Conservation (phyloP, 179 eudicot genomes). For the Dionaea muscipula region DNA sequence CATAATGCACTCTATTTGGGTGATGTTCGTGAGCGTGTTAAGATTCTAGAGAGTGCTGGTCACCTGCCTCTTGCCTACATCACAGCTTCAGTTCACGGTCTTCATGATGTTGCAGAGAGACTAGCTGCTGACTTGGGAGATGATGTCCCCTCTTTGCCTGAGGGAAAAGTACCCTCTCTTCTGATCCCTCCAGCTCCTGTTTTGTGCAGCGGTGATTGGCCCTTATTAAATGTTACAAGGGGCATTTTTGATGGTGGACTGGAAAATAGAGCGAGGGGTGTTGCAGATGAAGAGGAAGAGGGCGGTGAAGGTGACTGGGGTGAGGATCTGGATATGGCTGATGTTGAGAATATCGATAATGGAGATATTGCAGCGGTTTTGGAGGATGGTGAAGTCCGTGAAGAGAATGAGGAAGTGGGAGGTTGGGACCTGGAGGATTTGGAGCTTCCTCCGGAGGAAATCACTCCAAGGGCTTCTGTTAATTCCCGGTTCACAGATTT, state of each 20-base stretch:
- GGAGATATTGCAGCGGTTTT: conserved; percentile 32
- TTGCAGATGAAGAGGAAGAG: conserved; percentile 60
- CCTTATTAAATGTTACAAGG: conserved; percentile 68
- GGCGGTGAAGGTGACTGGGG: conserved; percentile 73
- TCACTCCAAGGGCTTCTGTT: conserved; percentile 54
- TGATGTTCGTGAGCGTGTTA: conserved; percentile 71
- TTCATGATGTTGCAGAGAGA: conserved; percentile 56
- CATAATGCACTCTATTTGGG: conserved; percentile 91
- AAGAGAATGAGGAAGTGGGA: conserved; percentile 54
- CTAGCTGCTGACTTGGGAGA: conserved; percentile 61
- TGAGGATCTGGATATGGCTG: conserved; percentile 56
- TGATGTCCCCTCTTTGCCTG: conserved; percentile 56
- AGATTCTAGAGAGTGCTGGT: conserved; percentile 73
- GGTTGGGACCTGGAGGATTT: conserved; percentile 95
- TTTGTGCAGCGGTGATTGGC: conserved; percentile 82
- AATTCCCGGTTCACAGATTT: conserved; percentile 46
- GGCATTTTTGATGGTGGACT: conserved; percentile 76
- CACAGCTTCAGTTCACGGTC: conserved; percentile 75
- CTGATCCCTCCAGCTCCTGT: conserved; percentile 72
- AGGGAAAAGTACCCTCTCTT: conserved; percentile 58
- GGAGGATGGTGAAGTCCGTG: conserved; percentile 38
- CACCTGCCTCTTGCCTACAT: conserved; percentile 88
- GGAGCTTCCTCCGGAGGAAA: conserved; percentile 76
- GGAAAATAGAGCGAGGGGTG: conserved; percentile 38
- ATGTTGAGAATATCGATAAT: conserved; percentile 42